A percentile compares a stretch with the other conserved stretches of the same genome.
phyloP scores from a whole-genome alignment of 2,329 filamentous ascomycete genomes.

The Colletotrichum tanaceti region DNA sequence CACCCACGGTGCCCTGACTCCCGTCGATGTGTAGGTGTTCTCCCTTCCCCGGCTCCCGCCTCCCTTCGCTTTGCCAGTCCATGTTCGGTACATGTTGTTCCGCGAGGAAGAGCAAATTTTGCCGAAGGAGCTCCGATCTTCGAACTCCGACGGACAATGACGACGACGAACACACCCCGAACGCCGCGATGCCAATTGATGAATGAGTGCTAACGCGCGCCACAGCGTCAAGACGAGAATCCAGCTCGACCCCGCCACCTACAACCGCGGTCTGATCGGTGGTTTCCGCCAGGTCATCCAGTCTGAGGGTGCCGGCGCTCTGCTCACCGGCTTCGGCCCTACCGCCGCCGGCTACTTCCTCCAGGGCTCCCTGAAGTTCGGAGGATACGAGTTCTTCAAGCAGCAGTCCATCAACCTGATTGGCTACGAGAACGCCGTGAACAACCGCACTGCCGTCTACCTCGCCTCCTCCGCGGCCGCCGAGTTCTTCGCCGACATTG shows the following conservation, averaged over 20 bases:
- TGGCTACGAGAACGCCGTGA: conserved; percentile 79
- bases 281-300: conserved; percentile 87
- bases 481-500: conserved; percentile 80
- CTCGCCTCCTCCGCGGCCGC: conserved; percentile 74
- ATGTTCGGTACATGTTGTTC: conserved; percentile 1
- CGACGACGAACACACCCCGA: background rate
- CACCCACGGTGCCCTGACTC: conserved; percentile 96
- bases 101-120: conserved; percentile 14
- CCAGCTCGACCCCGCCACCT: conserved; percentile 89
- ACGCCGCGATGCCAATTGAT: background rate
- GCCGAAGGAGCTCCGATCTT: conserved; percentile 3
- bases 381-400: conserved; percentile 97
- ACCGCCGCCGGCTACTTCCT: conserved; percentile 94
- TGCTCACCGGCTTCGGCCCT: conserved; percentile 86
- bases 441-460: conserved; percentile 87
- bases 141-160: background rate
- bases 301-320: conserved; percentile 86
- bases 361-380: conserved; percentile 92
- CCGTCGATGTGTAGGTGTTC: conserved; percentile 97
- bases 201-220: conserved; percentile 13
- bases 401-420: conserved; percentile 85
- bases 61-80: background rate
- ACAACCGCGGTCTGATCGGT: conserved; percentile 88
- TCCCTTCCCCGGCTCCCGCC: background rate
- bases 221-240: conserved; percentile 93